phyloP scores from a whole-genome alignment of 768 basidiomycete genomes.

The Lentinula lateritia region DNA sequence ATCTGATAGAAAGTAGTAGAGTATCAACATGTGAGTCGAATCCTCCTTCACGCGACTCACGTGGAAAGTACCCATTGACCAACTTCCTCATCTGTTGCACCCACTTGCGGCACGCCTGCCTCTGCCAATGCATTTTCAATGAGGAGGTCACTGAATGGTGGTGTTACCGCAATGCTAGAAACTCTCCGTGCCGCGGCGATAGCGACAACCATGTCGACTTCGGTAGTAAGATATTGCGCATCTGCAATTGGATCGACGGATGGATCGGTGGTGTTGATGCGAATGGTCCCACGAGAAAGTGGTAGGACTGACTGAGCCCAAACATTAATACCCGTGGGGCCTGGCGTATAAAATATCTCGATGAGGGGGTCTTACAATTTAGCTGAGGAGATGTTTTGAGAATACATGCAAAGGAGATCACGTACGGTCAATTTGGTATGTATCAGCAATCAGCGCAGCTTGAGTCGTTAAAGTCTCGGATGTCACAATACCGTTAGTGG shows the following conservation, averaged over 20 bases:
- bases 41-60: neutral
- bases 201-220: conserved; percentile 8
- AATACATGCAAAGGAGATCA: neutral
- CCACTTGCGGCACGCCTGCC: conserved; percentile 5
- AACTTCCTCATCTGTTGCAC: conserved; percentile 10
- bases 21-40: neutral
- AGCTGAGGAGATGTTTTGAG: neutral
- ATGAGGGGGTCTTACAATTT: conserved; percentile 10
- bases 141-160: conserved; percentile 12
- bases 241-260: conserved; percentile 7
- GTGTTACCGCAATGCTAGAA: conserved; percentile 8
- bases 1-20: neutral
- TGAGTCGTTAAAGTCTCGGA: conserved; percentile 7
- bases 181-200: conserved; percentile 10
- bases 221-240: conserved; percentile 10
- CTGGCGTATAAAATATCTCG: conserved; percentile 12
- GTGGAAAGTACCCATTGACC: conserved; percentile 8
- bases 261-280: conserved; percentile 13
- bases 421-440: conserved; percentile 13
- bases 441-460: conserved; percentile 8
- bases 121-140: conserved; percentile 5
- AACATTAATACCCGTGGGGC: neutral
- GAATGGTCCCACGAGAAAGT: conserved; percentile 12
- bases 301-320: conserved; percentile 13
- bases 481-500: conserved; percentile 9